Base-by-base conservation (phyloP, 2,329 filamentous ascomycete species). In the Cordyceps cicadae region DNA sequence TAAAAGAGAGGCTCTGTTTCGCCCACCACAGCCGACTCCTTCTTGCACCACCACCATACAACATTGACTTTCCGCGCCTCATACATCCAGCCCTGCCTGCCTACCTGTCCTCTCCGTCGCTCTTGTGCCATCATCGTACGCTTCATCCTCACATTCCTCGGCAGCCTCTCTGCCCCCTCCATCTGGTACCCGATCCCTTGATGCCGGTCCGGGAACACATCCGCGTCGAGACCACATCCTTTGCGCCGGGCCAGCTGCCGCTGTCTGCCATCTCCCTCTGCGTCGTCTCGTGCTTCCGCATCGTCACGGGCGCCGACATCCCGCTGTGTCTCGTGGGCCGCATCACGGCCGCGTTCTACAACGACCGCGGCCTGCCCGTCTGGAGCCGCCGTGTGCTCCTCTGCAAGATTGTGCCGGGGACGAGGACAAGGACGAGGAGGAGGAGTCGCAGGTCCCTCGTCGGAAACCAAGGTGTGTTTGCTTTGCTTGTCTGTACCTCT, bases 361-460 rank as follows among this genome's bases (percentile, higher is more conserved):
- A 82, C 69, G 59, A 63, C 1, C 59, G 73, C 11, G 72, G 74
- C 48, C 69, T 67, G 39, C 67, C 73, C 4, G 62, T 82, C 45
- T 82, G 78, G 77, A 79, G 77, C 51, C 76, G 72, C 0, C 74
- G 81, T 67, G 60, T 79, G 21, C 76, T 81, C 32, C 61, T 75
- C 26, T 53, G 43, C 56, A 59, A 59, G 56, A 34, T 52, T 15
- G 71, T 21, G 70, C 8, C 70, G 29, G 29, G 29, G 29, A 6
- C 49, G 71, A 15, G 66, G 70, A 32, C 68, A 4, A 24, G 24
- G 24, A 24, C 24, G 3, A 24, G 61, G n/a, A 6, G 50, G 71
- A 15, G 66, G 70, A 32, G 61, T 69, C 11, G 37, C 29, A 67
- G 68, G 59, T 63, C 65, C n/a, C 70, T 68, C 9, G 26, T 68